These are phyloP conservation scores for Penicillium egyptiacum DNA, from an alignment of 495 filamentous ascomycete genomes.

Conservation along the genomic window DNA sequence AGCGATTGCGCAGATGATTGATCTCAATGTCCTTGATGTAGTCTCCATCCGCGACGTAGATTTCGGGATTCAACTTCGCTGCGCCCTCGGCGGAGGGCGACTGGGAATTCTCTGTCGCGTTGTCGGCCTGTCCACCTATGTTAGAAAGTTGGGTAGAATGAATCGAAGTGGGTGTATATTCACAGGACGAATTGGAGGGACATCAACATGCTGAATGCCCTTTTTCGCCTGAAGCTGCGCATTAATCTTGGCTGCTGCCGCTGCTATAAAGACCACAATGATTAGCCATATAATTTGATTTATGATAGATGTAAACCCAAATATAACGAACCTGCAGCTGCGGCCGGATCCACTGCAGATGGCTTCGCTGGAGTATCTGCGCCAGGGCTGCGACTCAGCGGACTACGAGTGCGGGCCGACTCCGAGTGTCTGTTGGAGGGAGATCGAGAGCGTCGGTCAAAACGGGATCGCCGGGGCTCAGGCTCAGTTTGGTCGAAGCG, in stretches of 20 bases:
- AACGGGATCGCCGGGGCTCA: constrained; percentile 72
- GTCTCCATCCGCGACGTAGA: constrained; percentile 93
- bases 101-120: constrained; percentile 47
- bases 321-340: constrained; percentile 68
- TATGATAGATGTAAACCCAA: background rate
- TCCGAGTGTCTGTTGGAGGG: constrained; percentile 64
- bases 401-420: constrained; percentile 75
- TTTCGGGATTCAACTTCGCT: constrained; percentile 72
- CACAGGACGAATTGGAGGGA: constrained; percentile 78
- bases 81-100: constrained; percentile 51
- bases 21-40: constrained; percentile 98
- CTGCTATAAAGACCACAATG: constrained; percentile 53
- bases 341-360: constrained; percentile 68
- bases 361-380: constrained; percentile 38
- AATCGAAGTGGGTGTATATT: constrained; percentile 11
- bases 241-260: constrained; percentile 91
- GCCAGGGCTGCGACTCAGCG: constrained; percentile 57
- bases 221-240: constrained; percentile 90
- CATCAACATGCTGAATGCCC: constrained; percentile 90
- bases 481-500: constrained; percentile 89
- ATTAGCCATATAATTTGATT: constrained; percentile 22
- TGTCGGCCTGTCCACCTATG: constrained; percentile 43
- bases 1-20: constrained; percentile 95
- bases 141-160: constrained; percentile 6
- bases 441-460: constrained; percentile 84